These are phyloP conservation scores for Colletotrichum plurivorum DNA, from an alignment of 2,329 filamentous ascomycete genomes.

Conservation along the genomic window DNA sequence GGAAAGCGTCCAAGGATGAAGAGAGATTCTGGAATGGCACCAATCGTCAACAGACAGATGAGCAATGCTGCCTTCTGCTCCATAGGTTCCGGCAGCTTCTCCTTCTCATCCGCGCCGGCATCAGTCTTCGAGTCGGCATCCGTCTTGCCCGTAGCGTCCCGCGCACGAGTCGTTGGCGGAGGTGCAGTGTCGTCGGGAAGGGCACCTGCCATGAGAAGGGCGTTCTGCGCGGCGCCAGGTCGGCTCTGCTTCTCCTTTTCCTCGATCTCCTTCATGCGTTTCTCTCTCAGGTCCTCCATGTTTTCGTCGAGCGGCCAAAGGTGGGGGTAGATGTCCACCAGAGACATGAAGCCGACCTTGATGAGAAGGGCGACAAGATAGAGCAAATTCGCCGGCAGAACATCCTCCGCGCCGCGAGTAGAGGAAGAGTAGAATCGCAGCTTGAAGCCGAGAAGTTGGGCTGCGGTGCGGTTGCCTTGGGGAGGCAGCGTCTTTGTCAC, in stretches of 20 bases:
- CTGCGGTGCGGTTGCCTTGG: conserved; percentile 89
- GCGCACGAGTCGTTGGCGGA: conserved; percentile 56
- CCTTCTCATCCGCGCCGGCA: conserved; percentile 62
- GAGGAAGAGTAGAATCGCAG: conserved; percentile 92
- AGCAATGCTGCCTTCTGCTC: conserved; percentile 92
- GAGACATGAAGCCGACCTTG: conserved; percentile 96
- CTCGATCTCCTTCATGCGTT: conserved; percentile 81
- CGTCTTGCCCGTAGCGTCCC: conserved; percentile 66
- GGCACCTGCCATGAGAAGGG: conserved; percentile 87
- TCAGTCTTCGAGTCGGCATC: conserved; percentile 68
- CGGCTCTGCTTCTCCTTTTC: conserved; percentile 81
- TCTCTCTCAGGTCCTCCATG: conserved; percentile 82
- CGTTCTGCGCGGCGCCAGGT: conserved; percentile 83
- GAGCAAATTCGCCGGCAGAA: conserved; percentile 91
- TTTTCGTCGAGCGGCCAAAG: conserved; percentile 87
- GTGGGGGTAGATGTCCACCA: conserved; percentile 92
- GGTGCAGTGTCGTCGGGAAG: conserved; percentile 84
- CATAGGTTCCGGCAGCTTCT: conserved; percentile 76
- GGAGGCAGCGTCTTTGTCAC: conserved; percentile 87
- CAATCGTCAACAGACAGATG: conserved; percentile 88
- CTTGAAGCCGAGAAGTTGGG: conserved; percentile 97
- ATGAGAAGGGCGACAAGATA: conserved; percentile 93
- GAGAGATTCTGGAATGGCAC: conserved; percentile 91
- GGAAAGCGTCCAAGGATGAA: conserved; percentile 94
- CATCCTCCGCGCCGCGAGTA: conserved; percentile 80